Base-by-base conservation (phyloP, 176 grass and related monocot species). In the Bothriochloa decipiens region DNA sequence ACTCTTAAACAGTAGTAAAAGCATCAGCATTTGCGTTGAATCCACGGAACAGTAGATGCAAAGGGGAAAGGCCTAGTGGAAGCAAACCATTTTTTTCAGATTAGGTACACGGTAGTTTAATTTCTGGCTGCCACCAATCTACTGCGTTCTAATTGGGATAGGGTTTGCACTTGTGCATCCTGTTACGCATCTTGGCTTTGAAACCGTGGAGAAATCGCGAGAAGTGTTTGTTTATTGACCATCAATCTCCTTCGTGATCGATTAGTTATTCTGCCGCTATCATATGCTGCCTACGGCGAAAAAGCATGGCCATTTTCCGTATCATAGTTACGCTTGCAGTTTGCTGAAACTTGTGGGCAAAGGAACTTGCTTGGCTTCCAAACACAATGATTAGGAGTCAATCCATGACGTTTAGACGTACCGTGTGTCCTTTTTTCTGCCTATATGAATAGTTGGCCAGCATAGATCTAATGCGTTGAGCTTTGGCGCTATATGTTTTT, bases 261-360 rank as follows among this genome's bases (percentile, higher is more conserved):
- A 58, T 90, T 86, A 7, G 88, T 90, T 86, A 86, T n/a, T 78
- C 67, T 74, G 88, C 74, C 79, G 68, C 84, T 83, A 27, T 83
- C 88, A 78, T 25, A 23, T 32, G 45, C 58, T 49, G 20, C 1
- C 7, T 35, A 11, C 16, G 33, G 53, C 81, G 45, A 29, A 70
- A 70, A 62, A 72, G 41, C 61, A 42, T 43, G 85, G 22, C 68
- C 40, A n/a, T 72, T 50, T 39, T 39, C 1, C 40, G 12, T 55
- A 18, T 37, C 35, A 37, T 57, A 18, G n/a, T 46, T n/a, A 22
- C 8, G 7, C 9, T 9, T 3, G 8, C 8, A 11, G 57, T 27
- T 83, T 83, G 57, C 74, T 41, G n/a, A 83, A 62, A 74, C 84
- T 86, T 90, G 58, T 58, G 84, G 74, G 25, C 36, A 74, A 82